phyloP scores from a whole-genome alignment of 805 yeast species.

The Ogataea glucozyma region DNA sequence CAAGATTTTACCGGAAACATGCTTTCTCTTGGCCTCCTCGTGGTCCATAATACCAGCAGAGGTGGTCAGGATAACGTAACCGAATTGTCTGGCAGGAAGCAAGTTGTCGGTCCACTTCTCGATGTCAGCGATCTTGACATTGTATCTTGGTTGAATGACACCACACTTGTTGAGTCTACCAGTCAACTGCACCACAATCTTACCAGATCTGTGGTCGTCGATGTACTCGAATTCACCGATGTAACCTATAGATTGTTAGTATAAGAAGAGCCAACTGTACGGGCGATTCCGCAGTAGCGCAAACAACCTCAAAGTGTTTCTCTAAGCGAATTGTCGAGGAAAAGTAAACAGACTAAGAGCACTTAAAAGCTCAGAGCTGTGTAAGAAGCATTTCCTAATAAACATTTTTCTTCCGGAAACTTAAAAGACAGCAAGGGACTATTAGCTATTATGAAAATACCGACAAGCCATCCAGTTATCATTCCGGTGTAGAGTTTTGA shows the following conservation, averaged over 20 bases:
- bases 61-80: conserved; percentile 96
- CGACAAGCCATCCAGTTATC: conserved; percentile 98
- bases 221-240: conserved; percentile 98
- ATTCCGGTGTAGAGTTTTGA: conserved; percentile 62
- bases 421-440: conserved; percentile 97
- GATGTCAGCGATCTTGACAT: conserved; percentile 91
- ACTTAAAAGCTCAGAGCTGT: conserved; percentile 45
- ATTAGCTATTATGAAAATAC: conserved; percentile 40
- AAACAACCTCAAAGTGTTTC: conserved; percentile 16
- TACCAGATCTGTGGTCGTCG: conserved; percentile 99
- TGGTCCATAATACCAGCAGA: conserved; percentile 99
- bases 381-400: conserved; percentile 62
- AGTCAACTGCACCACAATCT: conserved; percentile 94
- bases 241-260: conserved; percentile 56
- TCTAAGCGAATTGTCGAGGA: conserved; percentile 50
- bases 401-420: conserved; percentile 78
- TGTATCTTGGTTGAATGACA: conserved; percentile 98
- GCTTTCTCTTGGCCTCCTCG: conserved; percentile 99
- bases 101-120: conserved; percentile 99
- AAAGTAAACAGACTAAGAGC: conserved; percentile 61
- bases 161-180: conserved; percentile 99
- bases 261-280: conserved; percentile 2
- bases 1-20: conserved; percentile 97
- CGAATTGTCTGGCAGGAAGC: conserved; percentile 99
- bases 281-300: conserved; percentile 4